A percentile compares a stretch with the other conserved stretches of the same genome.
Evolutionary conservation across 768 basidiomycete genomes (phyloP).

Genomic region (Hirschioporus abietinus): DNA sequence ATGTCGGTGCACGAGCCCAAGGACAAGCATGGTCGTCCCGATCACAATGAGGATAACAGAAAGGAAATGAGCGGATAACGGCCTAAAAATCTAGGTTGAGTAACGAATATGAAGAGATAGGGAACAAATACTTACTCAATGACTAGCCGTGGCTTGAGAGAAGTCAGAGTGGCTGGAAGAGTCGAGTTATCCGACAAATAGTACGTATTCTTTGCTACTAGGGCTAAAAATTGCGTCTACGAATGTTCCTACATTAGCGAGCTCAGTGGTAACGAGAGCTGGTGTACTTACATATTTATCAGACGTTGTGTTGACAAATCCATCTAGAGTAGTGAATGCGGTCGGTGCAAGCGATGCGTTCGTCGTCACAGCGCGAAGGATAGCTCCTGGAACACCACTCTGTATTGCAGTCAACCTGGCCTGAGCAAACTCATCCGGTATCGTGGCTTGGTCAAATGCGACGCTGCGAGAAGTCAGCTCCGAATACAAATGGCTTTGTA

Average conservation of each 20-base stretch:
- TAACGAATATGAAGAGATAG: not conserved
- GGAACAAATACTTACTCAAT: conserved; percentile 44
- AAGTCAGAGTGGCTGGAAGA: conserved; percentile 34
- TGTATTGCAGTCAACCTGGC: conserved; percentile 45
- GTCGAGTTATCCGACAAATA: conserved; percentile 40
- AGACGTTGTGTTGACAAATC: conserved; percentile 48
- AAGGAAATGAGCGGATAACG: conserved; percentile 47
- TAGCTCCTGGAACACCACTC: conserved; percentile 54
- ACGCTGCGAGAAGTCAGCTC: not conserved
- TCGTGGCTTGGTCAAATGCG: conserved; percentile 5
- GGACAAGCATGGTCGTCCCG: conserved; percentile 39
- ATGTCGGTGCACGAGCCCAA: conserved; percentile 44
- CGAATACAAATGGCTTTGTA: conserved; percentile 9
- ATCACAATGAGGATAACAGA: conserved; percentile 42
- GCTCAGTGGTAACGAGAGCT: not conserved
- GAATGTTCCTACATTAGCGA: conserved; percentile 4
- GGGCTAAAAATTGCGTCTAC: conserved; percentile 54
- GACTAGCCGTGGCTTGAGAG: conserved; percentile 43
- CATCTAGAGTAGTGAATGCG: conserved; percentile 42
- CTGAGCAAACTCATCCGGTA: conserved; percentile 37
- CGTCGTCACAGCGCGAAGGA: conserved; percentile 48
- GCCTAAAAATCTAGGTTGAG: conserved; percentile 28
- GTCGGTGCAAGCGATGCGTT: conserved; percentile 34
- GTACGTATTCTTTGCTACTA: conserved; percentile 54
- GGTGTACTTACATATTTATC: conserved; percentile 43